Base-by-base conservation (phyloP, 495 filamentous ascomycete genomes). In the Chaetomidium leptoderma region DNA sequence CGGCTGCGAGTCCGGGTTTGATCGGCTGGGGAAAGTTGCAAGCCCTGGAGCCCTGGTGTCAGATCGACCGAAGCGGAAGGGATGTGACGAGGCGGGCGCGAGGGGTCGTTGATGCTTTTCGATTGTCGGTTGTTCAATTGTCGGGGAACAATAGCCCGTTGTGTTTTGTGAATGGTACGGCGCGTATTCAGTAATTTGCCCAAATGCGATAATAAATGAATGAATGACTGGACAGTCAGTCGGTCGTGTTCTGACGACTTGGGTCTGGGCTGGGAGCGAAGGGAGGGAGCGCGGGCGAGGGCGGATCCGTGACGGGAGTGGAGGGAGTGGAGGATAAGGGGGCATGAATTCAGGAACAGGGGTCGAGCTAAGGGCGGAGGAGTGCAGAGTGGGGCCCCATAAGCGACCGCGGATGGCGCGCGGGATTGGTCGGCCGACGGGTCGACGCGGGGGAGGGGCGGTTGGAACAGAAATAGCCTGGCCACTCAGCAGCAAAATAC, bases 1-100 rank as follows among this genome's bases (percentile, higher is more conserved):
- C 48, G 47, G 53, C 58, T 35, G 30, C 48, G 51, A 54, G 35
- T 48, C 56, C 55, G 58, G 46, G 69, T 72, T 70, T 72, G 69
- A 72, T 72, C 69, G 67, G 37, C 69, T 68, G 62, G 57, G 40
- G 26, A 50, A n/a, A 48, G 35, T 29, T 58, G 36, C 60, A 55
- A 57, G 36, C 39, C 47, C 44, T 44, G 45, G 69, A 57, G 36
- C 39, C 47, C 44, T 44, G 45, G 69, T 62, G 51, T 66, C 62
- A 64, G 56, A 43, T 50, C 26, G 53, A 60, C 63, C 47, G 56
- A 64, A 60, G 49, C 16, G 64, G 65, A 40, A 64, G 54, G 26
- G 63, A 64, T 66, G 61, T 39, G 62, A 59, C 61, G 44, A 33
- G 32, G 53, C 43, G 43, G 53, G 39, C 4, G 43, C 37, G 19